Conservation (phyloP, 805 yeast genomes). For the Starmerella vaccinii region DNA sequence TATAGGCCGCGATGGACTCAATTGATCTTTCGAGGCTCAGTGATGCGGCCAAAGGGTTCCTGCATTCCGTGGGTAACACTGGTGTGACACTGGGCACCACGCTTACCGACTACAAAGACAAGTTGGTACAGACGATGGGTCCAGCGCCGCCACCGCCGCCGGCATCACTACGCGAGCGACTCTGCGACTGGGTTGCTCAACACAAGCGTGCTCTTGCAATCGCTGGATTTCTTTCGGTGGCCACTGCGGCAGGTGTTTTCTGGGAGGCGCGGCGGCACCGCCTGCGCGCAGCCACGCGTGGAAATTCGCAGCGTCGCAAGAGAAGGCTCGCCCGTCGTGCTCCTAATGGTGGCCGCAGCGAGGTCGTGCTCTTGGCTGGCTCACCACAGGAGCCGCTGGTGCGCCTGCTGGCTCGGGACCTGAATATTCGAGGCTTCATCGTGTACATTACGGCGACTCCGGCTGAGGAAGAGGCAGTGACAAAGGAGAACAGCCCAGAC, state of each 20-base stretch:
- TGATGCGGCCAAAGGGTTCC: constrained; percentile 20
- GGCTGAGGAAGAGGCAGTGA: constrained; percentile 45
- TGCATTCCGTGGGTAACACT: constrained; percentile 13
- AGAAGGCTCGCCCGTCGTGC: constrained; percentile 51
- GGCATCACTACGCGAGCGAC: constrained; percentile 13
- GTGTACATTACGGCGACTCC: constrained; percentile 63
- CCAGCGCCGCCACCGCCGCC: constrained; percentile 27
- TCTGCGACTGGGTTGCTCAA: constrained; percentile 24
- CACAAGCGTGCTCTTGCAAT: constrained; percentile 20
- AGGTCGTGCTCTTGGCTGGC: constrained; percentile 65
- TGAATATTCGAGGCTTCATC: constrained; percentile 69
- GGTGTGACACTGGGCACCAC: constrained; percentile 9
- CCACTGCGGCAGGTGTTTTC: constrained; percentile 3
- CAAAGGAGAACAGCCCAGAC: constrained; percentile 52
- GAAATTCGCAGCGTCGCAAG: constrained; percentile 8
- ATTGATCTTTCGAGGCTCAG: constrained; percentile 12
- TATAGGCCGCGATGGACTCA: constrained; percentile 11
- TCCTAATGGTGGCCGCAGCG: constrained; percentile 60
- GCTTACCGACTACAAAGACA: background rate
- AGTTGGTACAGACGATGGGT: background rate
- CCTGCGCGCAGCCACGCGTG: background rate
- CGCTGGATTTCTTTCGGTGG: background rate
- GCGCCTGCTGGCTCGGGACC: constrained; percentile 57
- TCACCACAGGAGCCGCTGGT: constrained; percentile 68
- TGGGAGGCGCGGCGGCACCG: background rate